Evolutionary conservation across 176 grass and related monocot genomes (phyloP).

Genomic region (Chloris gayana): DNA sequence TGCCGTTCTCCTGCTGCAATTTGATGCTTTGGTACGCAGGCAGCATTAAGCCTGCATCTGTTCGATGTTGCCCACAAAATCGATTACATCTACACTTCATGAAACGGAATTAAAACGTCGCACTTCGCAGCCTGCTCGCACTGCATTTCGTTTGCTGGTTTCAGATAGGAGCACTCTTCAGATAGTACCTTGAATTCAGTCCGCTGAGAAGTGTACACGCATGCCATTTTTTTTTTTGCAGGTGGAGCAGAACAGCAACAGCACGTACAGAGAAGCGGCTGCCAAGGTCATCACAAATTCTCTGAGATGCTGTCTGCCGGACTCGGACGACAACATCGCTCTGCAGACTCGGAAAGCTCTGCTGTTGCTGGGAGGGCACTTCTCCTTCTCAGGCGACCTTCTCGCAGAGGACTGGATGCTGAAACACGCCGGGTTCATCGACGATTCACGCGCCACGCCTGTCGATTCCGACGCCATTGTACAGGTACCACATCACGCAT

Average conservation of each 20-base stretch:
- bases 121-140: no score
- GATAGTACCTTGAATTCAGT: no score
- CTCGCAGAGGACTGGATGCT: slow-evolving; percentile 51
- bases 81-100: background rate
- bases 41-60: background rate
- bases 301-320: slow-evolving; percentile 42
- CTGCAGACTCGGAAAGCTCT: slow-evolving; percentile 46
- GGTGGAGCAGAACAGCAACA: slow-evolving; percentile 20
- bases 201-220: background rate
- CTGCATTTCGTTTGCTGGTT: background rate
- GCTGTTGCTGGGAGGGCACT: slow-evolving; percentile 58
- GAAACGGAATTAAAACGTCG: background rate
- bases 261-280: slow-evolving; percentile 45
- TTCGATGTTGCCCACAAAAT: background rate
- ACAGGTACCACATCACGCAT: slow-evolving; percentile 28
- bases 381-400: slow-evolving; percentile 54
- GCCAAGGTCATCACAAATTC: slow-evolving; percentile 34
- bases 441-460: background rate
- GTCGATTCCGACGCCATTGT: background rate
- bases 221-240: background rate
- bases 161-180: no score
- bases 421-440: slow-evolving; percentile 44
- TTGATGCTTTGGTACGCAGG: slow-evolving; percentile 51
- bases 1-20: slow-evolving; percentile 51
- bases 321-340: slow-evolving; percentile 43